Conservation (phyloP, 2,329 filamentous ascomycete genomes). For the Ambrosiella cleistominuta region DNA sequence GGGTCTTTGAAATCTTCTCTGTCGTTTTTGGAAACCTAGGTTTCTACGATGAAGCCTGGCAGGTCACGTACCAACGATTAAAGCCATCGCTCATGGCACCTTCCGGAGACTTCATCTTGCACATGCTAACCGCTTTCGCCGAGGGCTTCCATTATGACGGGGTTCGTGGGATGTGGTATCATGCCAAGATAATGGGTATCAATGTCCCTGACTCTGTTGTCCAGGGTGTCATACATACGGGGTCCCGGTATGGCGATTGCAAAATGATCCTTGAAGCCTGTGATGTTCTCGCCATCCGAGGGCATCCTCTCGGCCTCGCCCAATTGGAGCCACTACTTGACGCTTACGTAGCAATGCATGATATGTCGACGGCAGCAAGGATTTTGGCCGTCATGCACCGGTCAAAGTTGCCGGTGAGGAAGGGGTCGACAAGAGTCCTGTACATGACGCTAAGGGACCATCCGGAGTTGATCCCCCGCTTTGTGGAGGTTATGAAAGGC, state of each 20-base stretch:
- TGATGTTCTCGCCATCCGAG: constrained; percentile 40
- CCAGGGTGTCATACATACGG: constrained; percentile 52
- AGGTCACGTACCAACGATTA: constrained; percentile 43
- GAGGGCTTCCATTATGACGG: constrained; percentile 44
- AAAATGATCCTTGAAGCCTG: constrained; percentile 55
- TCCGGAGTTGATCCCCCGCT: constrained; percentile 22
- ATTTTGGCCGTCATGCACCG: constrained; percentile 57
- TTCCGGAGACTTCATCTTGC: constrained; percentile 43
- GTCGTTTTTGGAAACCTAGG: constrained; percentile 53
- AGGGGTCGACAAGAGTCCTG: constrained; percentile 46
- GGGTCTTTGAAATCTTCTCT: constrained; percentile 65
- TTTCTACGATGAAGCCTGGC: constrained; percentile 62
- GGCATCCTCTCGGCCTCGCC: constrained; percentile 38
- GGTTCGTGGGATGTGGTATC: constrained; percentile 54
- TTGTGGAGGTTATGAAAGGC: constrained; percentile 9
- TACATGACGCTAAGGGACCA: constrained; percentile 35
- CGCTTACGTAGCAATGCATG: constrained; percentile 41
- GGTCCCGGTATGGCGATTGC: constrained; percentile 49
- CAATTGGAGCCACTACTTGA: constrained; percentile 72
- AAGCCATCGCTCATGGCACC: constrained; percentile 19
- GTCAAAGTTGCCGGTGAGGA: constrained; percentile 20
- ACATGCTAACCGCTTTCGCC: constrained; percentile 61
- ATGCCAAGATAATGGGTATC: constrained; percentile 25
- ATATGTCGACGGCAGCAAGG: constrained; percentile 49
- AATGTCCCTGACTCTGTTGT: constrained; percentile 41